These are phyloP conservation scores for Dactylellina haptotyla DNA, from an alignment of 2,329 filamentous ascomycete species.

Conservation along the genomic window DNA sequence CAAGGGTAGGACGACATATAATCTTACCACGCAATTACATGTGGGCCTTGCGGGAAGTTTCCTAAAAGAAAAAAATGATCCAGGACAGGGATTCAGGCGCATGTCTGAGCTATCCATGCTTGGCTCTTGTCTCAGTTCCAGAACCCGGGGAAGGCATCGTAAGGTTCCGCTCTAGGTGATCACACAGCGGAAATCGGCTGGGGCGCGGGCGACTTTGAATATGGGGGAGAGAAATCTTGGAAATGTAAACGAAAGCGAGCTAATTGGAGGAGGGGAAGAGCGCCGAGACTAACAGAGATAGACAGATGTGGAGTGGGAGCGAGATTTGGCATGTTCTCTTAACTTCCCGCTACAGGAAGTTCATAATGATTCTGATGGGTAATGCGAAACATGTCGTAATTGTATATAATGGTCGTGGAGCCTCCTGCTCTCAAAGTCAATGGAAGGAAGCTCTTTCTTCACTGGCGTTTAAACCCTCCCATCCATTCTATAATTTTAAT, in stretches of 20 bases:
- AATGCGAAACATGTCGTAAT: conserved; percentile 5
- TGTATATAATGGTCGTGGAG: conserved; percentile 37
- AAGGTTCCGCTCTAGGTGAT: conserved; percentile 37
- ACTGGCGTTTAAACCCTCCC: conserved; percentile 13
- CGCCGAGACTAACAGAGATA: not conserved
- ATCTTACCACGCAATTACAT: conserved; percentile 11
- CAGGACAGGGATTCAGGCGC: conserved; percentile 44
- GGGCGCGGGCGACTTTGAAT: not conserved
- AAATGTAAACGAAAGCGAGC: not conserved
- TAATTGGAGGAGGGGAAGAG: not conserved
- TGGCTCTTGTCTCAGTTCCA: conserved; percentile 23
- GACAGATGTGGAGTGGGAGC: not conserved
- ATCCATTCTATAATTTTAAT: conserved; percentile 16
- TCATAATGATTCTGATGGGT: conserved; percentile 9
- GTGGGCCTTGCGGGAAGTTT: conserved; percentile 48
- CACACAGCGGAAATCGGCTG: conserved; percentile 16
- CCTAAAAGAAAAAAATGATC: conserved; percentile 46
- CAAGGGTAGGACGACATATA: conserved; percentile 30
- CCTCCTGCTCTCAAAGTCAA: conserved; percentile 18
- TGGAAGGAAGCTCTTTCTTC: conserved; percentile 30
- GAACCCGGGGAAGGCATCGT: conserved; percentile 45
- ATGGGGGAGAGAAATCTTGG: conserved; percentile 19
- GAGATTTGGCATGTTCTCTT: conserved; percentile 22
- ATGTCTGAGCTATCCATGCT: conserved; percentile 38
- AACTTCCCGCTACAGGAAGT: conserved; percentile 51